A percentile compares a stretch with the other conserved stretches of the same genome.
These are phyloP conservation scores for Babesia sp. DNA, from an alignment of 169 alveolate genomes.

Conservation along the genomic window DNA sequence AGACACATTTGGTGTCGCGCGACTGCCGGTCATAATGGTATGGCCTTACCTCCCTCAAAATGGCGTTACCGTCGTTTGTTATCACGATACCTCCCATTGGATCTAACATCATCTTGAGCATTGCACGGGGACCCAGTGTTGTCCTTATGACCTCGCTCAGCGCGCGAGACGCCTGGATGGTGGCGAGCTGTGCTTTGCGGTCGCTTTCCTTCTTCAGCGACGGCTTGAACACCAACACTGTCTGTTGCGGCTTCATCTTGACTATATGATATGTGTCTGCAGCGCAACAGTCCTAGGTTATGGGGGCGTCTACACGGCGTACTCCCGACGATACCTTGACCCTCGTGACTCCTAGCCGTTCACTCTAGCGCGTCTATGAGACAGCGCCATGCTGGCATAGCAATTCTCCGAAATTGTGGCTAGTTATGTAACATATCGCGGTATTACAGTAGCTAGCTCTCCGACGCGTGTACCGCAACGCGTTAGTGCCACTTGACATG, in stretches of 20 bases:
- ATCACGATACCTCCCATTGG: conserved; percentile 99
- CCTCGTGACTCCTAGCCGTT: neutral
- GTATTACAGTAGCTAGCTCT: neutral
- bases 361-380: neutral
- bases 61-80: conserved; percentile 98
- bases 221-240: conserved; percentile 82
- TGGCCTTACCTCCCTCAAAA: conserved; percentile 89
- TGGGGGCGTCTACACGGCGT: conserved; percentile 43
- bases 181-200: conserved; percentile 82
- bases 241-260: conserved; percentile 50
- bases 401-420: neutral
- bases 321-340: neutral
- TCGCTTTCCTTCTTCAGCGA: conserved; percentile 82
- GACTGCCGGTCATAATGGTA: neutral
- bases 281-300: neutral
- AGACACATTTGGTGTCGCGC: neutral
- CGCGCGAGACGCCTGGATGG: conserved; percentile 94
- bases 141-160: conserved; percentile 96
- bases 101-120: conserved; percentile 98
- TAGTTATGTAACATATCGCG: neutral
- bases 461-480: conserved; percentile 8
- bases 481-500: neutral
- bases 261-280: neutral
- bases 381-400: neutral
- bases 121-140: conserved; percentile 98